These are phyloP conservation scores for Phaffia tasmanica DNA, from an alignment of 768 basidiomycete genomes.

Conservation along the genomic window DNA sequence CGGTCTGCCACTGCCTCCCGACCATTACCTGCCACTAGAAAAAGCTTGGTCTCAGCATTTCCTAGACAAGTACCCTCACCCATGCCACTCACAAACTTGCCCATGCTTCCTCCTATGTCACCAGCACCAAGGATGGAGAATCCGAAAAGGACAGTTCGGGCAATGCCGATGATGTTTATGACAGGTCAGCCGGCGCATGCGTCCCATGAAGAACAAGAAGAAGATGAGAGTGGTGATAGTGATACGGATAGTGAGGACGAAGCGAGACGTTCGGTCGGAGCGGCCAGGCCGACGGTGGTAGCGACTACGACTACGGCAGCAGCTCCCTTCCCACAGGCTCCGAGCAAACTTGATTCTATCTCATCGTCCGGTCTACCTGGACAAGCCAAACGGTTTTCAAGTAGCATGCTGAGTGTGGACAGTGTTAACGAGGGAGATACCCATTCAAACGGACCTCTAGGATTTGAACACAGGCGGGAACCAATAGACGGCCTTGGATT, in stretches of 20 bases:
- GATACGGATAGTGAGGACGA: slow-evolving; percentile 19
- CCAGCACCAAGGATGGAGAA: slow-evolving; percentile 7
- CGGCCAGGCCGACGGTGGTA: not conserved
- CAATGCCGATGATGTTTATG: slow-evolving; percentile 23
- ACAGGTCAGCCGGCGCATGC: slow-evolving; percentile 5
- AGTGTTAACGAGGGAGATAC: slow-evolving; percentile 17
- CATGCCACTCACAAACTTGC: slow-evolving; percentile 23
- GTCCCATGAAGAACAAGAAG: slow-evolving; percentile 5
- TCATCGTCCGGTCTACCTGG: not conserved
- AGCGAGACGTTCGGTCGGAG: slow-evolving; percentile 1
- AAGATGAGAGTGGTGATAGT: slow-evolving; percentile 8
- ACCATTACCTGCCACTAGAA: slow-evolving; percentile 11
- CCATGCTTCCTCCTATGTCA: slow-evolving; percentile 17
- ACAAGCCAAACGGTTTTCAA: not conserved
- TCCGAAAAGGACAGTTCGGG: slow-evolving; percentile 9
- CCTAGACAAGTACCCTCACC: slow-evolving; percentile 18
- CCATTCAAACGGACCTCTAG: not conserved
- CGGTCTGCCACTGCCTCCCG: not conserved
- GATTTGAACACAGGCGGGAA: not conserved
- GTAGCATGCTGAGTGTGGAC: slow-evolving; percentile 21
- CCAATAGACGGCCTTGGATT: not conserved
- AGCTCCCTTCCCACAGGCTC: not conserved
- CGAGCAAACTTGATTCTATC: not conserved
- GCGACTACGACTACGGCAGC: not conserved
- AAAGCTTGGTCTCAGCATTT: slow-evolving; percentile 20